Evolutionary conservation across 129 eudicot species (phyloP), one percentile per base, ranked within the genome.

Genomic region (Smallanthus sonchifolius): DNA sequence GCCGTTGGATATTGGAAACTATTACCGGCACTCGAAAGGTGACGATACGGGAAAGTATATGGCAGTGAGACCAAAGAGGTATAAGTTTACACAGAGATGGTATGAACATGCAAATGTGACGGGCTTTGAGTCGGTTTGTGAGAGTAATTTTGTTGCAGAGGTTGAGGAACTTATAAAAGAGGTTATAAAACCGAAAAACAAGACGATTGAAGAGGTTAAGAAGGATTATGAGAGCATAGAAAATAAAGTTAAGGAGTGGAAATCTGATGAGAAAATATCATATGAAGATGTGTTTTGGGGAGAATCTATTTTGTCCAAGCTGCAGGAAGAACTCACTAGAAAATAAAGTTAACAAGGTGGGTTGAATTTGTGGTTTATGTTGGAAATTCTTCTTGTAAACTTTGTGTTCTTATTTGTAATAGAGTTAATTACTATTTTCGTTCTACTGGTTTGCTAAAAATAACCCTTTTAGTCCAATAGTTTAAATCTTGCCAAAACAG

Each of bases 1-100:
- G 84, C 98, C 98, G 4, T 65, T 93, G 20, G 98, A 93, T 72
- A 86, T 93, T 20, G 92, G 89, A 19, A 93, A 93, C 69, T 93
- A 87, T 69, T 87, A 93, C 32, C 83, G 91, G 51, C 97, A 90
- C 84, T 49, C 38, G 37, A 84, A 77, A 80, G 83, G 85, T 19
- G 87, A 86, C 14, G 89, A 83, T 63, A 81, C 89, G 0, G 89
- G 88, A 3, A 82, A 80, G 28, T 35, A 59, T 65, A 72, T 79
- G 73, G 52, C 36, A 7, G 47, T 39, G 4, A 83, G 98, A 47
- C 97, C 98, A 38, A 81, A 65, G 36, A 81, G 97, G 11, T 93
- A 93, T 39, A 83, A 66, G 65, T 90, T 82, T 65, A 79, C 91
- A 3, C 96, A 93, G 54, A 86, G 80, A 59, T 87, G 92, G 97